A percentile compares a stretch with the other conserved stretches of the same genome.
Conservation (phyloP, 2,329 filamentous ascomycete species). For the Magnaporthiopsis incrustans region DNA sequence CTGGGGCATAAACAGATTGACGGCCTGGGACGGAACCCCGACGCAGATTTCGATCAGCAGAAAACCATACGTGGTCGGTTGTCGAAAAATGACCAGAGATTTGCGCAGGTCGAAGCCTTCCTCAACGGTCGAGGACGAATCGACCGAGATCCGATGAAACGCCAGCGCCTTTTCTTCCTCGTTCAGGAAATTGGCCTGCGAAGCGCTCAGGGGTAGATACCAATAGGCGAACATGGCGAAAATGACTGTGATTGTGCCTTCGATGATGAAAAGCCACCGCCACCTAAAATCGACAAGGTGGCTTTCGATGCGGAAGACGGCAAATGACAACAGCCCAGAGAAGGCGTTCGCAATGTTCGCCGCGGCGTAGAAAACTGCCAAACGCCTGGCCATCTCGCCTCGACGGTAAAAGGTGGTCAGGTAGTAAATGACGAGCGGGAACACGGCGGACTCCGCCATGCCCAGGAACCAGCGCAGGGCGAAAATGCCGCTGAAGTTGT, state of each 20-base stretch:
- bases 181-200: constrained; percentile 55
- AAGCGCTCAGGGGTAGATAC: constrained; percentile 56
- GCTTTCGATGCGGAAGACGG: constrained; percentile 38
- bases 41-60: constrained; percentile 45
- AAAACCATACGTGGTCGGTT: constrained; percentile 37
- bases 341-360: constrained; percentile 32
- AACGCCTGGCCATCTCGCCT: constrained; percentile 59
- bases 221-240: constrained; percentile 53
- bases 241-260: constrained; percentile 56
- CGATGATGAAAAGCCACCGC: constrained; percentile 65
- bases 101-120: constrained; percentile 42
- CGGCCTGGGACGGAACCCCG: constrained; percentile 45
- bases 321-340: constrained; percentile 52
- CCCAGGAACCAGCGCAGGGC: constrained; percentile 63
- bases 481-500: constrained; percentile 59
- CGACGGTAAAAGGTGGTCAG: constrained; percentile 61
- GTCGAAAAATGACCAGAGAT: constrained; percentile 38
- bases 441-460: constrained; percentile 60
- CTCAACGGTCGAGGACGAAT: constrained; percentile 54
- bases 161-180: constrained; percentile 59
- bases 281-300: constrained; percentile 31
- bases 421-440: constrained; percentile 54
- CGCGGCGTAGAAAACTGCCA: constrained; percentile 50
- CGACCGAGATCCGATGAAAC: constrained; percentile 62
- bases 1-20: constrained; percentile 35